Conservation (phyloP, 2,329 filamentous ascomycete genomes). For the Monilinia polystroma region DNA sequence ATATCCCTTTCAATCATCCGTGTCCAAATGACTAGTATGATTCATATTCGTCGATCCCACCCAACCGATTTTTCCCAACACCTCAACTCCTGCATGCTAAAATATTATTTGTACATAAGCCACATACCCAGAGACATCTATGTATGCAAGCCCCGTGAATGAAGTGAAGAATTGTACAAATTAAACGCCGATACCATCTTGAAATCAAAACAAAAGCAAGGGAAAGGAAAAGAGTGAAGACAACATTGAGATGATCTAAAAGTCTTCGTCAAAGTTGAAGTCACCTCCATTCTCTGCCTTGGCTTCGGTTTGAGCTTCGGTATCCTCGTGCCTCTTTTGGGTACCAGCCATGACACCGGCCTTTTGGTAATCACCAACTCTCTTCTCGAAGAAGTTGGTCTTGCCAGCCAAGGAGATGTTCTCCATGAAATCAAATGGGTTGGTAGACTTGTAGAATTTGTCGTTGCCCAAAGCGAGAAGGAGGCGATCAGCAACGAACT, state of each 20-base stretch:
- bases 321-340: conserved; percentile 65
- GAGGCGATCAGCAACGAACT: conserved; percentile 96
- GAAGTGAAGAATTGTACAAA: conserved; percentile 29
- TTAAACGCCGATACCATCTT: conserved; percentile 17
- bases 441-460: conserved; percentile 88
- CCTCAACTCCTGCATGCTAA: conserved; percentile 33
- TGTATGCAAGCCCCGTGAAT: conserved; percentile 32
- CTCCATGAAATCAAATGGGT: conserved; percentile 99
- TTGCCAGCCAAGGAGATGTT: conserved; percentile 98
- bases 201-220: conserved; percentile 27
- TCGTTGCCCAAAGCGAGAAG: conserved; percentile 89
- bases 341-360: conserved; percentile 95
- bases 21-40: conserved; percentile 18
- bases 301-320: conserved; percentile 48
- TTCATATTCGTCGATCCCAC: conserved; percentile 14
- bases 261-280: conserved; percentile 95
- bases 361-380: conserved; percentile 99
- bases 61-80: conserved; percentile 26
- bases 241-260: conserved; percentile 79
- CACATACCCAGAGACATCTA: conserved; percentile 31
- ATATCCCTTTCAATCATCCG: conserved; percentile 25
- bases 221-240: conserved; percentile 16
- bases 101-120: conserved; percentile 13
- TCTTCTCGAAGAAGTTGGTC: conserved; percentile 99
- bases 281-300: conserved; percentile 66